Conservation (phyloP, 2,329 filamentous ascomycete genomes). For the Aspergillus thermomutatus region DNA sequence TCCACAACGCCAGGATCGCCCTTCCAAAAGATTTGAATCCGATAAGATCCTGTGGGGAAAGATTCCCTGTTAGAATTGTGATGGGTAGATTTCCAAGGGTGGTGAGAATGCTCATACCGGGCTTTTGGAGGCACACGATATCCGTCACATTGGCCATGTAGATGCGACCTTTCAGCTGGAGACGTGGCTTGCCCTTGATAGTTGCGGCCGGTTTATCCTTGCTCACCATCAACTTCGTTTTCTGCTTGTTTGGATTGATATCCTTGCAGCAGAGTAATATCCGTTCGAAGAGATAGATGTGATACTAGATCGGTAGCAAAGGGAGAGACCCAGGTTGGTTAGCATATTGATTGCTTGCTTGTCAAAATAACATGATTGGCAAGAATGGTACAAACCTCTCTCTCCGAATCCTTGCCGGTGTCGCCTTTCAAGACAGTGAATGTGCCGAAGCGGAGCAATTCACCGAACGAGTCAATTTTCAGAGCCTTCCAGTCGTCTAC, state of each 20-base stretch:
- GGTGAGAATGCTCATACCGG: constrained; percentile 56
- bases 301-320: constrained; percentile 62
- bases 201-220: constrained; percentile 70
- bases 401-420: constrained; percentile 77
- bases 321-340: constrained; percentile 9
- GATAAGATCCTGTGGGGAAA: constrained; percentile 69
- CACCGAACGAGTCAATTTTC: constrained; percentile 84
- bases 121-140: constrained; percentile 80
- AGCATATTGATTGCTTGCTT: constrained; percentile 6
- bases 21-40: constrained; percentile 98
- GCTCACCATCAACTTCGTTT: constrained; percentile 57
- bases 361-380: not conserved
- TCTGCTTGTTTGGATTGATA: constrained; percentile 76
- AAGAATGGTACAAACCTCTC: constrained; percentile 63
- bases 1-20: constrained; percentile 93
- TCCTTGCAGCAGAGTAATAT: constrained; percentile 98
- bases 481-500: constrained; percentile 99
- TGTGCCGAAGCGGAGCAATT: constrained; percentile 80
- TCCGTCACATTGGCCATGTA: constrained; percentile 99
- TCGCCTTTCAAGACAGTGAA: constrained; percentile 84
- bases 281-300: constrained; percentile 94
- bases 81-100: not conserved
- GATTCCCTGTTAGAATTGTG: not conserved
- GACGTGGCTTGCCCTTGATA: constrained; percentile 68
- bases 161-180: constrained; percentile 94